Conservation (phyloP, 148 eudicot genomes). For the Vaccinium corymbosum region DNA sequence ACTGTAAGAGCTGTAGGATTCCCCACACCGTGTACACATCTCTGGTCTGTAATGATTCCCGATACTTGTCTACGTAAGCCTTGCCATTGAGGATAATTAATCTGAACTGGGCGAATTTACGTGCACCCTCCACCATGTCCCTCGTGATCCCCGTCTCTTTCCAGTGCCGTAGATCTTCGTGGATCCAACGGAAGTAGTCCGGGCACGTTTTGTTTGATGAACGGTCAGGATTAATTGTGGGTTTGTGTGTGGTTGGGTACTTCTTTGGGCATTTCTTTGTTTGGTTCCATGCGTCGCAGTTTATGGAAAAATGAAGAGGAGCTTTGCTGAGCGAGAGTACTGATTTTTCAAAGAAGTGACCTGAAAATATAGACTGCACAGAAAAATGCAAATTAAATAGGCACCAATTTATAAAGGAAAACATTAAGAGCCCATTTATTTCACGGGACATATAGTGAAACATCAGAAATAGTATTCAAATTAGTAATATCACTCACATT, state of each 20-base stretch:
- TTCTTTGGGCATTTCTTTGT: slow-evolving; percentile 43
- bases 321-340: not conserved
- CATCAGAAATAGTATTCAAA: too few species aligned
- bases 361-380: slow-evolving; percentile 21
- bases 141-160: slow-evolving; percentile 56
- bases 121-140: slow-evolving; percentile 61
- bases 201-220: slow-evolving; percentile 52
- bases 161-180: slow-evolving; percentile 75
- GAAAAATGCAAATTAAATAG: too few species aligned
- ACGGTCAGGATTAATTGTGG: slow-evolving; percentile 14
- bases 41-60: slow-evolving; percentile 49
- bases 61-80: slow-evolving; percentile 62
- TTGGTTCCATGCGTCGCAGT: slow-evolving; percentile 35
- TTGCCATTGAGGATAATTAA: slow-evolving; percentile 55
- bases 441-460: too few species aligned
- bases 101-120: slow-evolving; percentile 50
- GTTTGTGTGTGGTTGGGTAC: slow-evolving; percentile 29
- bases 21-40: slow-evolving; percentile 81
- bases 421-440: too few species aligned
- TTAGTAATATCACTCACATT: too few species aligned
- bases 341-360: slow-evolving; percentile 2
- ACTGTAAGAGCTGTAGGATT: slow-evolving; percentile 51
- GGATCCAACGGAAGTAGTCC: slow-evolving; percentile 80
- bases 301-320: slow-evolving; percentile 9
- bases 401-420: too few species aligned